Base-by-base conservation (phyloP, 1,284 basidiomycete species). In the Sutorius eximius region DNA sequence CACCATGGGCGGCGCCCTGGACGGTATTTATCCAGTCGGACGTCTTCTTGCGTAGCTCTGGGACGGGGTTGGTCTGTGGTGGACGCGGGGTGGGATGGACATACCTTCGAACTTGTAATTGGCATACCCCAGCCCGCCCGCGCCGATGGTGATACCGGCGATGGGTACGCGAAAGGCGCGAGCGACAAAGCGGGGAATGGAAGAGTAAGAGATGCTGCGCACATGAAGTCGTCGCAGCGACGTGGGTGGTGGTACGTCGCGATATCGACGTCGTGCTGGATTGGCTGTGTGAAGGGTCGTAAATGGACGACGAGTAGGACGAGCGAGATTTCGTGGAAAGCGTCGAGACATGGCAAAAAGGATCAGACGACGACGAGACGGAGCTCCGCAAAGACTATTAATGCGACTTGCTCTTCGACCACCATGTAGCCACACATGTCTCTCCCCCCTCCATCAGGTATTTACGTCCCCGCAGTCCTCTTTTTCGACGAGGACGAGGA, bases 71-170 rank as follows among this genome's bases (percentile, higher is more conserved):
- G 11, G 52, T n/a, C 9, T n/a, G 5, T 29, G 32, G 16, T 33
- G 9, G 2, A 11, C 7, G 7, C 5, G 2, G 3, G 3, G 33
- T 3, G 6, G 10, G 13, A 38, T 24, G 29, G 7, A 73, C 83
- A 61, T 58, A 92, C 93, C 91, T 77, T 97, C 93, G 64, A 95
- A 86, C 75, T 93, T 93, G 77, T 94, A 95, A 69, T 94, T 94
- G 16, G 92, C 93, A 72, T 95, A 96, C 7, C 90, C 91, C 53
- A 95, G 76, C 0, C 91, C 88, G n/a, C 94, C 93, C 1, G 89
- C 93, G 12, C 93, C 93, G 22, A 93, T 82, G 0, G 91, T 91
- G 22, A 86, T 88, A 13, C 89, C 91, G 32, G 91, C 93, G 58
- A 93, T 80, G 33, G 93, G 93, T 2, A 95, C 85, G 49, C 88